Base-by-base conservation (phyloP, 345 rosid genomes). In the Citrus mangshanensis region DNA sequence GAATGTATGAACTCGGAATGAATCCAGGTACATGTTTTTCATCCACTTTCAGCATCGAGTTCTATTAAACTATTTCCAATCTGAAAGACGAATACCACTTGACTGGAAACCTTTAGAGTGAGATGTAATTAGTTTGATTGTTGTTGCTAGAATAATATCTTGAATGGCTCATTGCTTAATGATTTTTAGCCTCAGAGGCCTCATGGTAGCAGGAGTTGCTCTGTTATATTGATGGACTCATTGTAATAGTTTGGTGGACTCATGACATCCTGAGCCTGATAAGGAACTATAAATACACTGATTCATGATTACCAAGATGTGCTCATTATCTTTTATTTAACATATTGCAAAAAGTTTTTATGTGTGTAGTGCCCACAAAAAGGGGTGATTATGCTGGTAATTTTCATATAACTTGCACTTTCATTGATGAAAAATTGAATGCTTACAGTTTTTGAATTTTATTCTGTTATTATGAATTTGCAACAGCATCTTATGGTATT, bases 1-100 rank as follows among this genome's bases (percentile, higher is more conserved):
- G 92, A 81, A 91, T 91, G 90, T 83, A 84, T 76, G 91, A 87
- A 81, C 88, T 91, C 65, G 95, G 95, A 79, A 91, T 91, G 93
- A 89, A 90, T 56, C 93, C 93, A 84, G 95, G 93, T 89, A 83
- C 62, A 25, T 65, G 40, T 34, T 54, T 71, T 34, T 16, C 42
- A 51, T 42, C 40, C 27, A 74, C 75, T 77, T n/a, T 25, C 55
- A 34, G 27, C 74, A 38, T 63, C 61, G 18, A 77, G 34, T 60
- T 27, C 56, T 49, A 14, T 3, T 28, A 63, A 46, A 28, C 68
- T 75, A 32, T 61, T 46, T 63, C 56, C 14, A 12, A 30, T 54
- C 19, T 42, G 55, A 14, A 60, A 16, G n/a, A 35, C 66, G 60
- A 38, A 60, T 37, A 59, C 24, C 68, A 10, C 32, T 34, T 13